phyloP scores from a whole-genome alignment of 495 filamentous ascomycete genomes.

The Xylona heveae region DNA sequence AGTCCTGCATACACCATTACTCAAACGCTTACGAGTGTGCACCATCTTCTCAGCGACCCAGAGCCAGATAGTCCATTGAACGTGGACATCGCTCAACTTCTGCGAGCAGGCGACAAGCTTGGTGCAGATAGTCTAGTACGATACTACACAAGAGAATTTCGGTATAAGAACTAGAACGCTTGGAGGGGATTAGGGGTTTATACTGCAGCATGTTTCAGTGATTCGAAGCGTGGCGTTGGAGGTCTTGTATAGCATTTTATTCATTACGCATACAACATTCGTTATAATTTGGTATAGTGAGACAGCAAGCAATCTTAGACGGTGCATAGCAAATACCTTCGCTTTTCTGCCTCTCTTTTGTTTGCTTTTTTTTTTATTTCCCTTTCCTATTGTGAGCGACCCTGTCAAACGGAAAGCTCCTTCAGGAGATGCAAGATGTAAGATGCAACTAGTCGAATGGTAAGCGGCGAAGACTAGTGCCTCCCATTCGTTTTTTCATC shows the following conservation, averaged over 20 bases:
- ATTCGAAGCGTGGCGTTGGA: too few relatives aligned
- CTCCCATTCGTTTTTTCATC: constrained; percentile 49
- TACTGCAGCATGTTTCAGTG: too few relatives aligned
- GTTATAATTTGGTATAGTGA: too few relatives aligned
- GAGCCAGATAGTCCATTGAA: constrained; percentile 71
- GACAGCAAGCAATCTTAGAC: too few relatives aligned
- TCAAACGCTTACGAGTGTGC: constrained; percentile 52
- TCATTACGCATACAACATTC: too few relatives aligned
- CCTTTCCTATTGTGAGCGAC: constrained; percentile 1
- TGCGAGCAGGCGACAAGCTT: constrained; percentile 52
- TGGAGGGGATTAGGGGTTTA: background rate
- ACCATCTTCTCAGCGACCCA: constrained; percentile 56
- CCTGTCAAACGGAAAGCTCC: background rate
- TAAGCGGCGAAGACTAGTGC: constrained; percentile 14
- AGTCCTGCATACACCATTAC: constrained; percentile 65
- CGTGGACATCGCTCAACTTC: constrained; percentile 62
- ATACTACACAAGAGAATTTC: constrained; percentile 43
- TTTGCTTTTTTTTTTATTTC: constrained; percentile 1
- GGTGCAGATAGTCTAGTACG: constrained; percentile 66
- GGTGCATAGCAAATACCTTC: too few relatives aligned
- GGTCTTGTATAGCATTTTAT: background rate
- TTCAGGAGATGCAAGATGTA: background rate
- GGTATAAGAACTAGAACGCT: constrained; percentile 20
- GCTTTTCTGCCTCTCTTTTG: background rate
- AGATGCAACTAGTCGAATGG: constrained; percentile 3